Base-by-base conservation (phyloP, 2,329 filamentous ascomycete genomes). In the Magnaporthiopsis incrustans region DNA sequence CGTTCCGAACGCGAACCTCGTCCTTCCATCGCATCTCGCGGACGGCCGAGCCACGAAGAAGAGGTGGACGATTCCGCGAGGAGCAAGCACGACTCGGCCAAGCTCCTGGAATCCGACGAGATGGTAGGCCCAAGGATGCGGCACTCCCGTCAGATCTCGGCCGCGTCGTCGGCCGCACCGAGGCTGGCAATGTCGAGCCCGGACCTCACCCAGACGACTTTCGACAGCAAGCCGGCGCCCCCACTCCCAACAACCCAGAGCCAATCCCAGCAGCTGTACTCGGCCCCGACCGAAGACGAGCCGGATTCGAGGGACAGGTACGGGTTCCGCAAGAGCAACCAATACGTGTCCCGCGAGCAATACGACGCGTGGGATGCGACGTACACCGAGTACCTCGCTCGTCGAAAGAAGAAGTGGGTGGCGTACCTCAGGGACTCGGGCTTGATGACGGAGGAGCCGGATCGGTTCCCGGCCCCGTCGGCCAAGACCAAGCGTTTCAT, bases 401-500 rank as follows among this genome's bases (percentile, higher is more conserved):
- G 90, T 38, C 84, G 94, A 66, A 83, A 85, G 67, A 87, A 85
- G 76, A 97, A 97, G 78, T 98, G 94, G 94, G 79, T 86, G 50
- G 80, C 83, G 0, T 83, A 95, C 68, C 84, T 97, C 74, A 88
- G 88, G 69, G 90, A 95, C 69, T 88, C 87, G 68, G 88, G 88
- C 2, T 77, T 97, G 30, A 84, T 88, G 70, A 91, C 86, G 5
- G 85, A 88, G 59, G 79, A 85, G 4, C 93, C 92, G 1, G 86
- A 85, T 53, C 84, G 86, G 2, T 98, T 98, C 69, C 94, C 94
- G 0, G 83, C 89, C 1, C 89, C 88, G 63, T 91, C 87, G 61
- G 85, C 88, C 59, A 96, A 96, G 76, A 86, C 95, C 58, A 97
- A 96, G 77, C 85, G 92, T 25, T 97, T 95, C 73, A 85, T 97